These are phyloP conservation scores for Xylaria cubensis DNA, from an alignment of 495 filamentous ascomycete species.

Conservation along the genomic window DNA sequence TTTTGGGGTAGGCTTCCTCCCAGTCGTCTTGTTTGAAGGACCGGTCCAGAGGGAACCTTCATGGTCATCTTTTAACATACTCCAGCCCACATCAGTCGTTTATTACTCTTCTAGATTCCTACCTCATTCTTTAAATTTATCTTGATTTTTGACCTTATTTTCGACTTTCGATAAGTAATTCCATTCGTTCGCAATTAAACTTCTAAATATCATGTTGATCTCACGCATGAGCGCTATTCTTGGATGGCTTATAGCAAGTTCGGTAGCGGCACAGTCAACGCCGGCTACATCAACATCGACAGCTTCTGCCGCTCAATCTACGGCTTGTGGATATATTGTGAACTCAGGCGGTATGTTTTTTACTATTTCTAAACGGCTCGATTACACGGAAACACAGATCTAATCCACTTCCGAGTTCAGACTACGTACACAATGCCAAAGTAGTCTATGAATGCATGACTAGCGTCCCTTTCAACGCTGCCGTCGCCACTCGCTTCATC, in stretches of 20 bases:
- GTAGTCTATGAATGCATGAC: not conserved
- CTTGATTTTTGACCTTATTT: not conserved
- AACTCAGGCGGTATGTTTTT: not conserved
- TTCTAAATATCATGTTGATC: not conserved
- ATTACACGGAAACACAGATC: not conserved
- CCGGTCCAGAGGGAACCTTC: not conserved
- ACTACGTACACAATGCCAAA: not conserved
- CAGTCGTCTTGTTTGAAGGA: not conserved
- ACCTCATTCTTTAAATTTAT: too few relatives aligned
- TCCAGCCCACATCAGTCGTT: not conserved
- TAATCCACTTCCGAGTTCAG: not conserved
- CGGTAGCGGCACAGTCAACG: not conserved
- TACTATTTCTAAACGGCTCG: not conserved
- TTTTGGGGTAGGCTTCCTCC: not conserved
- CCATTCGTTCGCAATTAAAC: not conserved
- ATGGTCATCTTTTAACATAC: not conserved
- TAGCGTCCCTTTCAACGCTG: not conserved
- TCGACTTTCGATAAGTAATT: not conserved
- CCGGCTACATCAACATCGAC: not conserved
- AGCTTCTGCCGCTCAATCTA: not conserved
- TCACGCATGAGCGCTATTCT: not conserved
- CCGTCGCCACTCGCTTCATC: not conserved
- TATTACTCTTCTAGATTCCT: not conserved
- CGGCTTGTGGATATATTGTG: not conserved
- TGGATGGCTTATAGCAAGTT: not conserved